Conservation (phyloP, 805 yeast genomes). For the Ogataea angusta region DNA sequence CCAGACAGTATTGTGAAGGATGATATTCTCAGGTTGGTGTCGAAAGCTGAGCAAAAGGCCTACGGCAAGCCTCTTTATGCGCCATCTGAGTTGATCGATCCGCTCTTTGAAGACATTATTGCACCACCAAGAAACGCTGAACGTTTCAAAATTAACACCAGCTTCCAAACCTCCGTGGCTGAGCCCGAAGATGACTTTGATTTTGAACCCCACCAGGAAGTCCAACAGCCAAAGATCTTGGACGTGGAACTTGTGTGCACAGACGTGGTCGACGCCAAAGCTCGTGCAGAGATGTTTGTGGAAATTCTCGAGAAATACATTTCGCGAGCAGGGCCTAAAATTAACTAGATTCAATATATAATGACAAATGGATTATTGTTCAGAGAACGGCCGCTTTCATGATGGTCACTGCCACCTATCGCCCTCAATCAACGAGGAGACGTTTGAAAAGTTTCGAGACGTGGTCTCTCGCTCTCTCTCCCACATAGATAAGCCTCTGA, state of each 20-base stretch:
- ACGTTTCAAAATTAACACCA: conserved; percentile 40
- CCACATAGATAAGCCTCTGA: conserved; percentile 4
- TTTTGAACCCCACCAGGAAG: conserved; percentile 22
- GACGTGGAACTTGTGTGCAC: conserved; percentile 37
- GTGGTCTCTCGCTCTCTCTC: background rate
- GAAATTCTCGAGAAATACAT: conserved; percentile 23
- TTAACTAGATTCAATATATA: conserved; percentile 1
- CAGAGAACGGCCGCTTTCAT: conserved; percentile 15
- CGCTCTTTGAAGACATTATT: conserved; percentile 56
- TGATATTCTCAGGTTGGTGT: conserved; percentile 34
- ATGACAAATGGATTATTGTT: conserved; percentile 3
- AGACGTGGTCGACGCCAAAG: conserved; percentile 43
- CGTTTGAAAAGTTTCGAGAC: background rate
- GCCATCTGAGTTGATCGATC: conserved; percentile 51
- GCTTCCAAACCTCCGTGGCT: conserved; percentile 19
- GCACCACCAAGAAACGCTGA: conserved; percentile 41
- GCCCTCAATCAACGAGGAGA: conserved; percentile 16
- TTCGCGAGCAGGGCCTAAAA: conserved; percentile 16
- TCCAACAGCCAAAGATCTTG: conserved; percentile 21
- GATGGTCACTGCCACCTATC: conserved; percentile 43
- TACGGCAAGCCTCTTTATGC: conserved; percentile 35
- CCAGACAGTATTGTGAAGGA: conserved; percentile 30
- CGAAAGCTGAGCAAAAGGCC: conserved; percentile 43
- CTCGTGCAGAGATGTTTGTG: conserved; percentile 39
- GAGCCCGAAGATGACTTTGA: conserved; percentile 24